Conservation (phyloP, 2,329 filamentous ascomycete species). For the Endothia cerciana region DNA sequence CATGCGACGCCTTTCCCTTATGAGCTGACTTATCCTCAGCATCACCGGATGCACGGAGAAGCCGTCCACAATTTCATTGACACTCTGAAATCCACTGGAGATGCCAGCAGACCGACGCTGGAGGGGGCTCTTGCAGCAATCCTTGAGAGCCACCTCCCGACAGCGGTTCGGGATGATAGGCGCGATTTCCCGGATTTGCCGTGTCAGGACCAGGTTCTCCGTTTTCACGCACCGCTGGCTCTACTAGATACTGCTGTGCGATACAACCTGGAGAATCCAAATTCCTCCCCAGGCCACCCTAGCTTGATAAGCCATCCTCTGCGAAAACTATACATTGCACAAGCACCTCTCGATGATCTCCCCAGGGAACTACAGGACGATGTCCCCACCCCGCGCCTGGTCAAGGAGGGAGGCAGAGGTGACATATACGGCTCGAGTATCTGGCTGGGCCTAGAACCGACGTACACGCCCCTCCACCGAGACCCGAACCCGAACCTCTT, state of each 20-base stretch:
- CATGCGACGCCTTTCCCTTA: conserved; percentile 16
- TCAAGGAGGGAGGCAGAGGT: conserved; percentile 68
- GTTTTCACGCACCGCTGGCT: conserved; percentile 63
- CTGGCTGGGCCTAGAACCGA: conserved; percentile 86
- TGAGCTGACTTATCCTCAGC: conserved; percentile 28
- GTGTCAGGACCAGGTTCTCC: conserved; percentile 47
- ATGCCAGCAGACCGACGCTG: neutral
- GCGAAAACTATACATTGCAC: conserved; percentile 78
- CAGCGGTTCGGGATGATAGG: neutral
- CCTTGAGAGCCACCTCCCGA: conserved; percentile 12
- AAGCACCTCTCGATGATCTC: conserved; percentile 72
- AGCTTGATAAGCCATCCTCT: conserved; percentile 7
- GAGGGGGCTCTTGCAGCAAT: conserved; percentile 8
- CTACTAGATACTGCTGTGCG: conserved; percentile 64
- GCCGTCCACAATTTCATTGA: conserved; percentile 13
- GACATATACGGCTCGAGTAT: conserved; percentile 87
- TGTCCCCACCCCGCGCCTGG: conserved; percentile 68
- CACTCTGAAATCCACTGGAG: conserved; percentile 9
- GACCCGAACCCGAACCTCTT: conserved; percentile 96
- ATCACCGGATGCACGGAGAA: neutral
- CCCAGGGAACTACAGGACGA: conserved; percentile 66
- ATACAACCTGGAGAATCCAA: conserved; percentile 44
- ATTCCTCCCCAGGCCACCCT: neutral
- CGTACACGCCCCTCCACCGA: conserved; percentile 86
- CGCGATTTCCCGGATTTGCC: neutral